A percentile compares a stretch with the other conserved stretches of the same genome.
phyloP scores from a whole-genome alignment of 345 rosid genomes.

The Brassica napus region Da-Ae NC_063446.1:64675501-64676000 shows the following conservation, averaged over 20 bases:
- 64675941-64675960: constrained; percentile 79
- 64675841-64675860: constrained; percentile 73
- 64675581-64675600: constrained; percentile 90
- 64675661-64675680: no score
- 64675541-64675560: constrained; percentile 60
- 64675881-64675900: constrained; percentile 59
- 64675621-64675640: constrained; percentile 79
- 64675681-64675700: constrained; percentile 39
- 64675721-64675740: no score
- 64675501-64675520: no score
- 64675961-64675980: constrained; percentile 74
- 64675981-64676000: constrained; percentile 66
- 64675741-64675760: neutral
- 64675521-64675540: constrained; percentile 1
- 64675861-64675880: constrained; percentile 62
- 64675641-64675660: constrained; percentile 57
- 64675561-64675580: constrained; percentile 59
- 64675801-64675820: constrained; percentile 76
- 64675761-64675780: constrained; percentile 50
- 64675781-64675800: constrained; percentile 60
- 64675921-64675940: constrained; percentile 70
- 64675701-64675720: no score
- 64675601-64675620: constrained; percentile 99
- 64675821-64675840: constrained; percentile 82
- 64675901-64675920: constrained; percentile 72